Evolutionary conservation across 1,139 yeast species (phyloP).

Genomic region (Yamadazyma sp.): DNA sequence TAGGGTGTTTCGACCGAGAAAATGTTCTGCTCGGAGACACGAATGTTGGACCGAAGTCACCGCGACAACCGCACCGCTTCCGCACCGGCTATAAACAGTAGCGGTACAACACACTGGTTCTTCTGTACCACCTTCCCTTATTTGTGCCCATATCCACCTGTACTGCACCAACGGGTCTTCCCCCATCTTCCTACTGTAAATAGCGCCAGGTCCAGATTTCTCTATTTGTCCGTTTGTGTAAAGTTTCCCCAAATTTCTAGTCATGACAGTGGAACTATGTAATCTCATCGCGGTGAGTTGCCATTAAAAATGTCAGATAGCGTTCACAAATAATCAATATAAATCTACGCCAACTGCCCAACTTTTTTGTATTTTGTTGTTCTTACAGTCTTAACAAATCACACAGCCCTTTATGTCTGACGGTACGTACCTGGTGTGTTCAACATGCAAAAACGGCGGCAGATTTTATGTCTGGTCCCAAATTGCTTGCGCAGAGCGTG

Average conservation of each 20-base stretch:
- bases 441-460: not conserved
- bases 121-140: no score
- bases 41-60: no score
- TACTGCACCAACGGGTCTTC: not conserved
- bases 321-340: not conserved
- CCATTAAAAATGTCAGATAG: constrained; percentile 4
- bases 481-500: no score
- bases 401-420: constrained; percentile 10
- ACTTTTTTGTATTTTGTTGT: not conserved
- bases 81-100: no score
- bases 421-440: constrained; percentile 11
- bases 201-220: no score
- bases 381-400: not conserved
- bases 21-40: no score
- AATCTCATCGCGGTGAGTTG: constrained; percentile 8
- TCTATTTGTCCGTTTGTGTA: constrained; percentile 1
- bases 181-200: no score
- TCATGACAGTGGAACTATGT: not conserved
- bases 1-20: no score
- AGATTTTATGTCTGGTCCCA: no score
- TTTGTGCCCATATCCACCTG: no score
- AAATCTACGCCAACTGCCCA: not conserved
- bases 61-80: no score
- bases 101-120: no score
- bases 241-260: constrained; percentile 1